Evolutionary conservation across 2,329 filamentous ascomycete genomes (phyloP), one percentile per base, ranked within the genome.

Genomic region (Sporothrix luriei): DNA sequence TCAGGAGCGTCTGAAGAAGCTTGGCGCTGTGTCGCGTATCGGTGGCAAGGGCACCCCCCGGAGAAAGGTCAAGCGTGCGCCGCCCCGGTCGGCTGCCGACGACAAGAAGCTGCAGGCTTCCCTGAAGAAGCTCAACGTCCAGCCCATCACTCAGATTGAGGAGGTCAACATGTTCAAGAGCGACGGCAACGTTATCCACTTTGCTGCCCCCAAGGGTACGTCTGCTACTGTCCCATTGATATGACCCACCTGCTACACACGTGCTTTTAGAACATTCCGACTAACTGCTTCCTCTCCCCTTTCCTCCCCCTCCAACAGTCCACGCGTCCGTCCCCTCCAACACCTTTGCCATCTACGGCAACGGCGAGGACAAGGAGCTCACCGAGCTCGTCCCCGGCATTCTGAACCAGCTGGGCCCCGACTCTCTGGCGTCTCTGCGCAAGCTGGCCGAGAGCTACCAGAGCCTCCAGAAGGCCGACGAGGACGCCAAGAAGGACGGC

Each of bases 101-200:
- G 95, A 99, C 90, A 98, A 97, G 92, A 99, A 99, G 90, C 92
- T 99, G 75, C 95, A 99, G 86, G 89, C 90, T 73, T 86, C 93
- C 73, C 88, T 99, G 76, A 99, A 99, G 92, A 99, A 99, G 91
- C 90, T 99, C 82, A 98, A 98, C 84, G 94, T 97, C 71, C 95
- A 99, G 89, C 95, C 95, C 78, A 98, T 99, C 84, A 94, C 97
- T 87, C 93, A 92, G 75, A 99, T 99, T 78, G 95, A 99, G 90
- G 95, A 99, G 87, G 95, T 99, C 82, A 99, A 99, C 91, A 99
- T 99, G 95, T 99, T 99, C 91, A 99, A 99, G 91, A 91, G 92
- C 81, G 95, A 99, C 81, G 95, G 95, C 83, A 99, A 99, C 83
- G 95, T 99, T 82, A 98, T 99, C 80, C 95, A 99, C 89, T 99